Percentiles rank a stretch among this genome's conserved stretches.
These are phyloP conservation scores for Tuber calosporum DNA, from an alignment of 495 filamentous ascomycete genomes.

Conservation along the genomic window DNA sequence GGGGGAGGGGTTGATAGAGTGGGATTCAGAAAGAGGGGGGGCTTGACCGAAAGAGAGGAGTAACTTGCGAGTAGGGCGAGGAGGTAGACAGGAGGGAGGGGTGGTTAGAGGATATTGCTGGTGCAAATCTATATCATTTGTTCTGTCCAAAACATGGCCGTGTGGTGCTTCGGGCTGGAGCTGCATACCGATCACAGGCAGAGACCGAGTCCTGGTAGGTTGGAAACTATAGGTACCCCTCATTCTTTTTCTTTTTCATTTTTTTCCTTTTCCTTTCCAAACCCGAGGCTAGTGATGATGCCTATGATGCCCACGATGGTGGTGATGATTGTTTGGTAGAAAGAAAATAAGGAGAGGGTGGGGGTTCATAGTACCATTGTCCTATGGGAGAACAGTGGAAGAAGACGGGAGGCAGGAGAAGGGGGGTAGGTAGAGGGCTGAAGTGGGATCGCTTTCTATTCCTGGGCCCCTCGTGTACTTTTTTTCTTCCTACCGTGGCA, in stretches of 20 bases:
- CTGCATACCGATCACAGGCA: not conserved
- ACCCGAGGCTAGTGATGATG: not conserved
- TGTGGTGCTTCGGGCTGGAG: not conserved
- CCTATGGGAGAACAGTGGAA: not conserved
- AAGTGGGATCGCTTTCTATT: not conserved
- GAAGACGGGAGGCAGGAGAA: not conserved
- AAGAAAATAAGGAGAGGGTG: not conserved
- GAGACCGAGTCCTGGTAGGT: not conserved
- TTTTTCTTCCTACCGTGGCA: not conserved
- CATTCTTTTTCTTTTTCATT: not conserved
- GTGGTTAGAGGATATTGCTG: not conserved
- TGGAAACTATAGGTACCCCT: not conserved
- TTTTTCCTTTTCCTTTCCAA: not conserved
- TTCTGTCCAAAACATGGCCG: conserved; percentile 1
- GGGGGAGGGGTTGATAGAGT: not conserved
- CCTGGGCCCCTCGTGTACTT: not conserved
- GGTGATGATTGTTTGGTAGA: not conserved
- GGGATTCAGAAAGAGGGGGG: not conserved
- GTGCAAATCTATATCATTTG: not conserved
- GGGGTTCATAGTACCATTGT: not conserved
- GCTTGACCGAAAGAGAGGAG: not conserved
- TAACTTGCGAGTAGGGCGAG: not conserved
- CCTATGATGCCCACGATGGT: conserved; percentile 5
- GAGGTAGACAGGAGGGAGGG: not conserved
- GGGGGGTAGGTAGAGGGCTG: not conserved